These are phyloP conservation scores for Gleditsia sinensis DNA, from an alignment of 306 rosid species.

Conservation along the genomic window DNA sequence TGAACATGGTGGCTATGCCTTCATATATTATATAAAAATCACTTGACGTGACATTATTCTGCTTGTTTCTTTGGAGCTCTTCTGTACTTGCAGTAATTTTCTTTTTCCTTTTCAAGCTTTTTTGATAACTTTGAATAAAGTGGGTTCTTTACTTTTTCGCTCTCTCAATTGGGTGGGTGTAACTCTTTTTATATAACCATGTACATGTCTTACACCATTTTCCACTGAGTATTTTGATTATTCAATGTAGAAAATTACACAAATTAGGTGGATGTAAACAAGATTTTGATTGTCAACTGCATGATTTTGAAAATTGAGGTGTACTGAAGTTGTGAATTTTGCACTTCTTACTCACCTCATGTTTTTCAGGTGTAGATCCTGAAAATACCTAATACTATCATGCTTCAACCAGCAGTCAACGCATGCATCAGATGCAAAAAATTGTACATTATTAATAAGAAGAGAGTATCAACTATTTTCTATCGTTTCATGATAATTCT, in stretches of 20 bases:
- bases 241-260: not conserved
- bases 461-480: not conserved
- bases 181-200: not conserved
- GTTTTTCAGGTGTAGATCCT: constrained; percentile 22
- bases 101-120: not conserved
- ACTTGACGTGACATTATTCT: not conserved
- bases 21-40: not conserved
- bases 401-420: constrained; percentile 17
- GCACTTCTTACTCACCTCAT: constrained; percentile 11
- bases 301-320: constrained; percentile 22
- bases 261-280: constrained; percentile 23
- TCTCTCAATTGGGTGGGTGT: not conserved
- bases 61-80: not conserved
- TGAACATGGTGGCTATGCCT: not conserved
- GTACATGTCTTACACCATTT: constrained; percentile 15
- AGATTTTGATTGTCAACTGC: constrained; percentile 14
- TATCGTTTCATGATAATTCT: constrained; percentile 2
- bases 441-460: not conserved
- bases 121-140: not conserved
- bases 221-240: constrained; percentile 15
- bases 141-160: not conserved
- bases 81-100: not conserved
- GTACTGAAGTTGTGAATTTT: constrained; percentile 17
- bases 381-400: not conserved
- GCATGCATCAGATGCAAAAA: not conserved